Percentiles rank a stretch among this genome's conserved stretches.
Conservation (phyloP, 495 filamentous ascomycete genomes). For the Recurvomyces mirabilis region DNA sequence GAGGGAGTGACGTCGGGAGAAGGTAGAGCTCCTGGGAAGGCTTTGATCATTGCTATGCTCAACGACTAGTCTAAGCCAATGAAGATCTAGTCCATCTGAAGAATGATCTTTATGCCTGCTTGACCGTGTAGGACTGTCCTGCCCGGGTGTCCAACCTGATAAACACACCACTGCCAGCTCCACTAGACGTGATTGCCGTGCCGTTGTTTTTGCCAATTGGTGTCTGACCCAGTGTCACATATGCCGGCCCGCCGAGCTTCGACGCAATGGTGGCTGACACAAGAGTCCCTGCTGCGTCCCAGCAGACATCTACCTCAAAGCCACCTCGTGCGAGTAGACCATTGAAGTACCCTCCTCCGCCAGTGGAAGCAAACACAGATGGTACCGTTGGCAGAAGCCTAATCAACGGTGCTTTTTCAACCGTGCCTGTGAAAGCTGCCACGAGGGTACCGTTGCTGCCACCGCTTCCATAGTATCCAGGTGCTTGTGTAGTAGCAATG, state of each 20-base stretch:
- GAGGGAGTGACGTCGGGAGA: too few species aligned
- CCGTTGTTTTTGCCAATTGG: constrained; percentile 1
- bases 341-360: neutral
- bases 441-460: neutral
- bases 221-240: neutral
- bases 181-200: neutral
- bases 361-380: neutral
- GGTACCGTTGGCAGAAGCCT: constrained; percentile 1
- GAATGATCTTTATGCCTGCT: too few species aligned
- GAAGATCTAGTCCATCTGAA: too few species aligned
- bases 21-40: too few species aligned
- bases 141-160: neutral
- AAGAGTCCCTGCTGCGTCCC: neutral
- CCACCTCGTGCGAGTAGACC: neutral
- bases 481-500: neutral
- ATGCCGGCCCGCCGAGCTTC: neutral
- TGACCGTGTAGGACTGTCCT: neutral
- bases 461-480: neutral
- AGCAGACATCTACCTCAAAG: neutral
- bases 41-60: too few species aligned
- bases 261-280: neutral
- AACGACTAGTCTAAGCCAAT: too few species aligned
- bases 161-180: constrained; percentile 1
- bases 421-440: neutral
- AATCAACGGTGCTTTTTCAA: constrained; percentile 1